Evolutionary conservation across 805 yeast species (phyloP).

Genomic region (Candida nitratophila): DNA sequence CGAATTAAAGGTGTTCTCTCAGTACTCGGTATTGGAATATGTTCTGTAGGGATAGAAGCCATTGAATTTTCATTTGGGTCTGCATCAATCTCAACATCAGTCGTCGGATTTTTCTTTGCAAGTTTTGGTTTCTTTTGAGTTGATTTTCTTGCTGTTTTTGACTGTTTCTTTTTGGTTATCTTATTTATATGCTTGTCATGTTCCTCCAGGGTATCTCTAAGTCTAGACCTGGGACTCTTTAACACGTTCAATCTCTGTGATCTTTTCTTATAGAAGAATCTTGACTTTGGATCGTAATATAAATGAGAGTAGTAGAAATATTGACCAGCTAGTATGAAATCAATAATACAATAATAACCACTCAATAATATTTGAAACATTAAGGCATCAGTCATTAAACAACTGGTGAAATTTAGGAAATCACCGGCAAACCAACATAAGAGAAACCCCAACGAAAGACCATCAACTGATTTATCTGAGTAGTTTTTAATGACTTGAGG

Average conservation of each 20-base stretch:
- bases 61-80: neutral
- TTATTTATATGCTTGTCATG: neutral
- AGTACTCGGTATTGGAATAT: slow-evolving; percentile 3
- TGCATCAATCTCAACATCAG: slow-evolving; percentile 6
- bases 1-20: neutral
- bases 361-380: slow-evolving; percentile 41
- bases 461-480: slow-evolving; percentile 54
- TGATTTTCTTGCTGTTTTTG: neutral
- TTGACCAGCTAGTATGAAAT: slow-evolving; percentile 37
- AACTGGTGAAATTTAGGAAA: slow-evolving; percentile 42
- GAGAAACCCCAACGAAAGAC: slow-evolving; percentile 55
- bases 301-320: slow-evolving; percentile 40
- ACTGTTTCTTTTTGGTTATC: neutral
- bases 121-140: too few species aligned
- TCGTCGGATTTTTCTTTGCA: neutral
- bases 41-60: slow-evolving; percentile 4
- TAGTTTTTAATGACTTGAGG: slow-evolving; percentile 65
- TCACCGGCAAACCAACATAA: slow-evolving; percentile 64
- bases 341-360: slow-evolving; percentile 42
- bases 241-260: slow-evolving; percentile 9
- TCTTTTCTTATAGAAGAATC: slow-evolving; percentile 16
- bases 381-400: slow-evolving; percentile 40
- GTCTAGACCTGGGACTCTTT: slow-evolving; percentile 17
- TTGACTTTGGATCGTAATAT: slow-evolving; percentile 28
- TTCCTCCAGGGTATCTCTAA: slow-evolving; percentile 13